phyloP scores from a whole-genome alignment of 1,139 yeast genomes.

The Keqinozyma sinolaborantium region DNA sequence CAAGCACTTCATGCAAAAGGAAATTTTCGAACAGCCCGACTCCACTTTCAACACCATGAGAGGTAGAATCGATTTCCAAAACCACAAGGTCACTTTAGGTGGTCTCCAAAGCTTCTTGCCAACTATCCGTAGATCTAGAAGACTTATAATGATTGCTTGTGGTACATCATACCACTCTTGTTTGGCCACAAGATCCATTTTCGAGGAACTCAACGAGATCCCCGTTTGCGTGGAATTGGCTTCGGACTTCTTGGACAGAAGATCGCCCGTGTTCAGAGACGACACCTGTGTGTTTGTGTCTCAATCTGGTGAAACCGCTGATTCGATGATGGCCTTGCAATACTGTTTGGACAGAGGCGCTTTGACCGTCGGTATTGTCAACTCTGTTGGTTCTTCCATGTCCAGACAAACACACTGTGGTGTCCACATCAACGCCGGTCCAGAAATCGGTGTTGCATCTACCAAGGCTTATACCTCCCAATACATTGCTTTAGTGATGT shows the following conservation, averaged over 20 bases:
- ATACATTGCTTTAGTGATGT: slow-evolving; percentile 94
- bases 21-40: slow-evolving; percentile 97
- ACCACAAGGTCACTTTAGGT: slow-evolving; percentile 75
- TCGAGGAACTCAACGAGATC: slow-evolving; percentile 94
- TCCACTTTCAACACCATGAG: slow-evolving; percentile 98
- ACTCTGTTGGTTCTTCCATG: slow-evolving; percentile 91
- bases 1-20: slow-evolving; percentile 98
- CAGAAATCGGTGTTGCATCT: slow-evolving; percentile 99
- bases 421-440: slow-evolving; percentile 99
- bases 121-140: slow-evolving; percentile 89
- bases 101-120: slow-evolving; percentile 85
- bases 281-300: slow-evolving; percentile 97
- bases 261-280: slow-evolving; percentile 94
- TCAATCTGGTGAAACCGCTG: slow-evolving; percentile 99
- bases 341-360: slow-evolving; percentile 98
- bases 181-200: slow-evolving; percentile 91
- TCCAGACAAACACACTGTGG: slow-evolving; percentile 98
- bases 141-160: slow-evolving; percentile 98
- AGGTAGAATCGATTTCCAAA: slow-evolving; percentile 94
- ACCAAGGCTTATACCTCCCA: slow-evolving; percentile 99
- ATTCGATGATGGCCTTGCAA: slow-evolving; percentile 93
- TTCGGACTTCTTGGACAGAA: slow-evolving; percentile 94
- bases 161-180: slow-evolving; percentile 99
- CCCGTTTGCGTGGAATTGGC: slow-evolving; percentile 97
- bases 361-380: slow-evolving; percentile 92